Conservation (phyloP, 2,329 filamentous ascomycete species). For the Fusarium bulbicola region DNA sequence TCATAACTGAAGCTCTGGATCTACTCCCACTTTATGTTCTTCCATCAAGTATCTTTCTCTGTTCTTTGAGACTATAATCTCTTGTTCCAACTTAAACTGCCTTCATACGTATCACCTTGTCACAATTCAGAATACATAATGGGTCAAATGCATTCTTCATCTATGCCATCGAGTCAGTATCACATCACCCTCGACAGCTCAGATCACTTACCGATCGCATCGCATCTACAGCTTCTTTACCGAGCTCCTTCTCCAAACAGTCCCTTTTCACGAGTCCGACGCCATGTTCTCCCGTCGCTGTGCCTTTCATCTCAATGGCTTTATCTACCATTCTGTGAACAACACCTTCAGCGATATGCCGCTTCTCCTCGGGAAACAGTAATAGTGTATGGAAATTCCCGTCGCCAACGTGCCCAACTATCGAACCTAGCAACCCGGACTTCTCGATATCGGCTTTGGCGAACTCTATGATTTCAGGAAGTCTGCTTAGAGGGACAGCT, state of each 20-base stretch:
- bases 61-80: no score
- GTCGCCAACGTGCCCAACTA: constrained; percentile 89
- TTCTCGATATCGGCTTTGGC: constrained; percentile 90
- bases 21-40: neutral
- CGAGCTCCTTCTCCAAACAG: constrained; percentile 61
- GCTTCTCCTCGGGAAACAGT: neutral
- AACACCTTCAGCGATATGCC: neutral
- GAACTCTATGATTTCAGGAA: constrained; percentile 80
- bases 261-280: constrained; percentile 70
- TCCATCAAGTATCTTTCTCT: no score
- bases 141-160: constrained; percentile 70
- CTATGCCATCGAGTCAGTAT: constrained; percentile 31
- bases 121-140: constrained; percentile 55
- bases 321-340: constrained; percentile 73
- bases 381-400: constrained; percentile 81
- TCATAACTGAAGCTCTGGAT: no score
- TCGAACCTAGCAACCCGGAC: constrained; percentile 83
- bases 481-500: constrained; percentile 78
- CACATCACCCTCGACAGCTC: accelerated
- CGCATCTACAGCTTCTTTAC: constrained; percentile 59
- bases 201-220: constrained; percentile 55
- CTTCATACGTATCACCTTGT: constrained; percentile 37
- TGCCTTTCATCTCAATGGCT: constrained; percentile 74
- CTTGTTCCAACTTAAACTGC: neutral
- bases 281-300: constrained; percentile 73